phyloP scores from a whole-genome alignment of 2,329 filamentous ascomycete genomes.

The Diaporthe vexans region DNA sequence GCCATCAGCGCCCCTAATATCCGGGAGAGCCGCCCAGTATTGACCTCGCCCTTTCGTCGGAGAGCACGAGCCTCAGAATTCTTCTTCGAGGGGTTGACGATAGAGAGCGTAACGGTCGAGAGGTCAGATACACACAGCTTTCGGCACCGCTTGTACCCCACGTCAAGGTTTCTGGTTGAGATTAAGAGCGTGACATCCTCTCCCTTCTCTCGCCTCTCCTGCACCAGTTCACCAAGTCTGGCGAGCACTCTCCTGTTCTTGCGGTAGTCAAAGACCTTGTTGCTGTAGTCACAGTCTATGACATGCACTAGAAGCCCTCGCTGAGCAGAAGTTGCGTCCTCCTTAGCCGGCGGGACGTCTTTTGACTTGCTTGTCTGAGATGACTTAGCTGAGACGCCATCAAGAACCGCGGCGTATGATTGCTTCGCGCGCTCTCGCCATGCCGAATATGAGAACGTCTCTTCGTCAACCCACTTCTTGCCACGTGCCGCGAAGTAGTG shows the following conservation, averaged over 20 bases:
- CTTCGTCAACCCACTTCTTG: not conserved
- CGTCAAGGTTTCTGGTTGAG: not conserved
- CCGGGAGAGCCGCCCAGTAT: not conserved
- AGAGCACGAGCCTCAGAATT: not conserved
- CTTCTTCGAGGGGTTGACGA: not conserved
- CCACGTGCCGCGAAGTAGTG: not conserved
- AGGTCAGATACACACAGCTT: not conserved
- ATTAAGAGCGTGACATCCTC: not conserved
- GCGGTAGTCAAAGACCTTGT: not conserved
- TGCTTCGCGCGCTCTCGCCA: not conserved
- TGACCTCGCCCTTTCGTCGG: not conserved
- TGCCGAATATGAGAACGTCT: not conserved
- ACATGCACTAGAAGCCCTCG: not conserved
- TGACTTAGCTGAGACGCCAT: not conserved
- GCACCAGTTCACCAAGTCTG: constrained; percentile 4
- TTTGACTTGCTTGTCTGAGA: not conserved
- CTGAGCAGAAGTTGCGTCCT: not conserved
- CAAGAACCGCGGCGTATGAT: constrained; percentile 1
- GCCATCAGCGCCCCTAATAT: not conserved
- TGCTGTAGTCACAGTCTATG: not conserved
- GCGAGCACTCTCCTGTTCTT: not conserved
- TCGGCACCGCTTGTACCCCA: not conserved
- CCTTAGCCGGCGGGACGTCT: accelerated
- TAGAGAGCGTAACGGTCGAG: not conserved
- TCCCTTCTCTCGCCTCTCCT: not conserved